These are phyloP conservation scores for Agaricus subrufescens DNA, from an alignment of 768 basidiomycete genomes.

Conservation along the genomic window DNA sequence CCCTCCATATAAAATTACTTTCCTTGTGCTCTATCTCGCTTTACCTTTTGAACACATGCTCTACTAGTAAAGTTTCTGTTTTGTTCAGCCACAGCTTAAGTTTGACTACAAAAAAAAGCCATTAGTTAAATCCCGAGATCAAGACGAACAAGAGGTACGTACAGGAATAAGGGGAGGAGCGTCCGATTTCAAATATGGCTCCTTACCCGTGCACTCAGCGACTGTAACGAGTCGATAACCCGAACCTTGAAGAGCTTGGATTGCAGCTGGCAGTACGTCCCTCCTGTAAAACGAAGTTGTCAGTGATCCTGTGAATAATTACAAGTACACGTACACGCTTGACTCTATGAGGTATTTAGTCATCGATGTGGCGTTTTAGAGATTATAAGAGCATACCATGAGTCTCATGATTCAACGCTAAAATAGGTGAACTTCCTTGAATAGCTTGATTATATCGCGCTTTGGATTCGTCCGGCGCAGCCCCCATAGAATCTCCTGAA, in stretches of 20 bases:
- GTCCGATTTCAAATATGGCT: constrained; percentile 6
- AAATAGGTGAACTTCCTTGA: constrained; percentile 20
- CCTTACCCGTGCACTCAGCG: constrained; percentile 10
- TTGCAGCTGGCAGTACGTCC: constrained; percentile 31
- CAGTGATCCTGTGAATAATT: not conserved
- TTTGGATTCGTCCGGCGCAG: constrained; percentile 23
- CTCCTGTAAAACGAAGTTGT: not conserved
- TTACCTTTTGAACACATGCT: no score
- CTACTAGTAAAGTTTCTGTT: no score
- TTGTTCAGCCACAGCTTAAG: not conserved
- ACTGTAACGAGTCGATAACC: constrained; percentile 13
- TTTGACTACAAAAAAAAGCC: not conserved
- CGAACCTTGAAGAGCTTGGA: constrained; percentile 24
- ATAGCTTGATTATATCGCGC: constrained; percentile 21
- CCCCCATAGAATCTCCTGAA: constrained; percentile 31
- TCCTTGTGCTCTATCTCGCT: no score
- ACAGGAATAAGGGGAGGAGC: constrained; percentile 4
- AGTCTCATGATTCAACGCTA: constrained; percentile 33
- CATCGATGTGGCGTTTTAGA: not conserved
- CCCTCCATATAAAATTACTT: no score
- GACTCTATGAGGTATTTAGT: constrained; percentile 7
- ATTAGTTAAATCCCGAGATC: no score
- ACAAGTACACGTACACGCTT: constrained; percentile 4
- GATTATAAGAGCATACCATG: constrained; percentile 16
- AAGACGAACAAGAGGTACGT: not conserved